Evolutionary conservation across 2,329 filamentous ascomycete genomes (phyloP).

Genomic region (Chaetomium sp.): DNA sequence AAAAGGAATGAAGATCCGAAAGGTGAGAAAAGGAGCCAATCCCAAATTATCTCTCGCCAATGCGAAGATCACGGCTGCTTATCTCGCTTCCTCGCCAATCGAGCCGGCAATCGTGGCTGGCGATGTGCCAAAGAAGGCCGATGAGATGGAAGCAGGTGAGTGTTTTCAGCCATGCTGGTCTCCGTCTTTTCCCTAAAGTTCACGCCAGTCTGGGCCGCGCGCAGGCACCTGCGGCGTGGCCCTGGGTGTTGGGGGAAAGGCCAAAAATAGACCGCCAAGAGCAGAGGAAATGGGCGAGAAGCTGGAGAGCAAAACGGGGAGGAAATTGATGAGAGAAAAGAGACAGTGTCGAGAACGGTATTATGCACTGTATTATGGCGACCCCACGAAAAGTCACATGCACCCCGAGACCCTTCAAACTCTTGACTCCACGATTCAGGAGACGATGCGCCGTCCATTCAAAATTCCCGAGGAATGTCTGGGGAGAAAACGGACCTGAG

Average conservation of each 20-base stretch:
- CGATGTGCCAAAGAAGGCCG: not conserved
- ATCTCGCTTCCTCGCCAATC: not conserved
- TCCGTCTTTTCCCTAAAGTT: not conserved
- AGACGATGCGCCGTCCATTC: no score
- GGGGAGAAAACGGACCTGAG: no score
- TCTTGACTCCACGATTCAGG: no score
- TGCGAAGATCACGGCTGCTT: not conserved
- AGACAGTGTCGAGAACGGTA: not conserved
- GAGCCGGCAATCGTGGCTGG: not conserved
- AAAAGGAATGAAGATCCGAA: not conserved
- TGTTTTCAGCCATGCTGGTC: not conserved
- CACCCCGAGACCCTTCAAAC: not conserved
- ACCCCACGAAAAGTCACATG: not conserved
- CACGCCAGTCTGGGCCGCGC: not conserved
- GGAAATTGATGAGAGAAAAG: no score
- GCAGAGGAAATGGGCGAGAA: not conserved
- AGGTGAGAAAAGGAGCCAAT: not conserved
- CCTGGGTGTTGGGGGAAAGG: not conserved
- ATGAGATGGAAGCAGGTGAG: not conserved
- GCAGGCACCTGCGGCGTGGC: not conserved
- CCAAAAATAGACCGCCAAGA: constrained; percentile 20
- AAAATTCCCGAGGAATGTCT: no score
- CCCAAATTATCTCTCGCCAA: not conserved
- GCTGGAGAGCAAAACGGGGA: not conserved
- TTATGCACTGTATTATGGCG: not conserved